phyloP scores from a whole-genome alignment of 2,329 filamentous ascomycete genomes.

The Aspergillus flavus region DNA sequence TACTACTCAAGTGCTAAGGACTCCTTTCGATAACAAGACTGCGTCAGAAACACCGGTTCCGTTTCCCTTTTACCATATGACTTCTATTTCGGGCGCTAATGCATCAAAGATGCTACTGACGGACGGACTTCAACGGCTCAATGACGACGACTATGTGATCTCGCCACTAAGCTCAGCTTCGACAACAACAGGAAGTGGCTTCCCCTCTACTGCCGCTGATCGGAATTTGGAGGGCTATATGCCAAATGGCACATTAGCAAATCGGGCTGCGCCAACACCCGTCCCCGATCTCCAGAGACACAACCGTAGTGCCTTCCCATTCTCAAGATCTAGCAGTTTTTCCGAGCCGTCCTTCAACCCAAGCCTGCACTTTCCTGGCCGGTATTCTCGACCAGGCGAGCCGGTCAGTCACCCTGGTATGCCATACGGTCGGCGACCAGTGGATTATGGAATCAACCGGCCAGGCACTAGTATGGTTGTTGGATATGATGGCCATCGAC shows the following conservation, averaged over 20 bases:
- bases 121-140: slow-evolving; percentile 34
- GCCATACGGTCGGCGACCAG: slow-evolving; percentile 30
- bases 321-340: slow-evolving; percentile 39
- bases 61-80: slow-evolving; percentile 45
- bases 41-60: slow-evolving; percentile 53
- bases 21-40: slow-evolving; percentile 51
- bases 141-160: slow-evolving; percentile 42
- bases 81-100: slow-evolving; percentile 41
- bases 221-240: slow-evolving; percentile 31
- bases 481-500: slow-evolving; percentile 32
- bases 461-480: slow-evolving; percentile 30
- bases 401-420: slow-evolving; percentile 26
- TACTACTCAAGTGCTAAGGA: slow-evolving; percentile 61
- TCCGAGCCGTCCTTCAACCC: slow-evolving; percentile 36
- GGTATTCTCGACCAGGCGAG: slow-evolving; percentile 31
- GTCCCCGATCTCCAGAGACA: slow-evolving; percentile 34
- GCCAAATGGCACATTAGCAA: slow-evolving; percentile 29
- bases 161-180: slow-evolving; percentile 41
- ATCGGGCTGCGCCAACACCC: slow-evolving; percentile 27
- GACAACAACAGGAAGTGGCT: slow-evolving; percentile 38
- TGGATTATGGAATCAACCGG: slow-evolving; percentile 33
- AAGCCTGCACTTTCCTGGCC: slow-evolving; percentile 32
- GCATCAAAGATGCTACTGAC: slow-evolving; percentile 35
- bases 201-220: slow-evolving; percentile 31
- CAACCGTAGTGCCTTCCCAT: slow-evolving; percentile 30